These are phyloP conservation scores for Hypholoma fasciculare DNA, from an alignment of 768 basidiomycete species.

Conservation along the genomic window DNA sequence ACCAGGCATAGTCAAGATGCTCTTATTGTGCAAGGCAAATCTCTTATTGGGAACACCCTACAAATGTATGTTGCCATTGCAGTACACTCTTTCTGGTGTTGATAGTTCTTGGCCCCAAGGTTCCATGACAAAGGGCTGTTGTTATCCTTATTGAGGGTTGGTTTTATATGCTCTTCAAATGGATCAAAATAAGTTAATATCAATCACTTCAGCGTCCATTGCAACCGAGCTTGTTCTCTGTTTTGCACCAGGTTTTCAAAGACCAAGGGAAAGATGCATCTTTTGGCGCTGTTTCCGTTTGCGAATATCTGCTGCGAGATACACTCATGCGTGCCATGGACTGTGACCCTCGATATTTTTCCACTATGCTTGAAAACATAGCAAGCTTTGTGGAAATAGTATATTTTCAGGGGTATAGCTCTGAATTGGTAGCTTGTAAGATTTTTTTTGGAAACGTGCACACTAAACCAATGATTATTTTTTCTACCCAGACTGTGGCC, in stretches of 20 bases:
- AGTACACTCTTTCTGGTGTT: neutral
- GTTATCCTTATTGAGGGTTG: conserved; percentile 57
- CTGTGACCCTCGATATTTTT: conserved; percentile 48
- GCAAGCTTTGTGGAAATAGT: conserved; percentile 57
- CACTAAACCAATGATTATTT: neutral
- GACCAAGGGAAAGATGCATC: conserved; percentile 31
- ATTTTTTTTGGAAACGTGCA: neutral
- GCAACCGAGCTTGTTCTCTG: conserved; percentile 48
- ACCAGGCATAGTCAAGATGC: conserved; percentile 54
- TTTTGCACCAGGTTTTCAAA: conserved; percentile 49
- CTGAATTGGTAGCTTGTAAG: conserved; percentile 59
- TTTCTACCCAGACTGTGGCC: conserved; percentile 49
- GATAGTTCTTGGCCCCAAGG: conserved; percentile 29
- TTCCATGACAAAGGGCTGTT: conserved; percentile 61
- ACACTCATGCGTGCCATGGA: conserved; percentile 49
- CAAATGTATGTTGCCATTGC: conserved; percentile 36
- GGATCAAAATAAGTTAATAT: neutral
- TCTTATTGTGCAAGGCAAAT: conserved; percentile 55
- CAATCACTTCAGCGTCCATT: conserved; percentile 40
- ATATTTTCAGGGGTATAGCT: conserved; percentile 51
- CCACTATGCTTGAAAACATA: conserved; percentile 58
- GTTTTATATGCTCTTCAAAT: neutral
- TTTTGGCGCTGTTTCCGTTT: conserved; percentile 30
- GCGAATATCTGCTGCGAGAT: conserved; percentile 58
- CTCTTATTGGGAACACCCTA: conserved; percentile 54